A percentile compares a stretch with the other conserved stretches of the same genome.
These are phyloP conservation scores for Lactarius indigo DNA, from an alignment of 768 basidiomycete species.

Conservation along the genomic window DNA sequence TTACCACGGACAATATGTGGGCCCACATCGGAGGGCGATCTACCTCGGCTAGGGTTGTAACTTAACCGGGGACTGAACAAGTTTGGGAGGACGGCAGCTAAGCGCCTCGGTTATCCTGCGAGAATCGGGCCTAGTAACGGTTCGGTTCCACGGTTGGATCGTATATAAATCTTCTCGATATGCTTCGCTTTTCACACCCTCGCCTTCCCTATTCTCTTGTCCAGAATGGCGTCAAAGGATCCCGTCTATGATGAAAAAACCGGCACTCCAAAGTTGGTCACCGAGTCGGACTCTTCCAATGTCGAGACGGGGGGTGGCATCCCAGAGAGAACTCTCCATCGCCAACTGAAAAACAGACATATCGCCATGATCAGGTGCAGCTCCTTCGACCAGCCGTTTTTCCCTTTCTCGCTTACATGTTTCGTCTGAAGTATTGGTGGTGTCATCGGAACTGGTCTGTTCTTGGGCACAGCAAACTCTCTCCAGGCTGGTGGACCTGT, in stretches of 20 bases:
- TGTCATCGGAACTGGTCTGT: slow-evolving; percentile 41
- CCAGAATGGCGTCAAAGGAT: slow-evolving; percentile 26
- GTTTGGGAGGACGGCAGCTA: neutral
- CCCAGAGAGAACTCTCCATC: slow-evolving; percentile 26
- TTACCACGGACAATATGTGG: neutral
- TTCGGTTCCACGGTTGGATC: neutral
- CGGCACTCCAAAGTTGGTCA: neutral
- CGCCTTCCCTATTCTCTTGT: slow-evolving; percentile 24
- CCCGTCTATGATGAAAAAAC: slow-evolving; percentile 17
- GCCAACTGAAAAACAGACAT: slow-evolving; percentile 53
- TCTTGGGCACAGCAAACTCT: slow-evolving; percentile 45
- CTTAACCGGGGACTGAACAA: neutral
- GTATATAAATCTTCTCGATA: neutral
- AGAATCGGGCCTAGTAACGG: neutral
- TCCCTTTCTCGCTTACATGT: slow-evolving; percentile 5
- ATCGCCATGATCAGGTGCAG: slow-evolving; percentile 74
- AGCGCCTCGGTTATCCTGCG: neutral
- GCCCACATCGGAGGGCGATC: neutral
- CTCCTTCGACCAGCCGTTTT: neutral
- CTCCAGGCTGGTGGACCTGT: slow-evolving; percentile 63
- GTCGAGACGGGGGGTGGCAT: neutral
- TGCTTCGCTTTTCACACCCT: neutral
- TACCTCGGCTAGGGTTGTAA: neutral
- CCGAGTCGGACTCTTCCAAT: neutral
- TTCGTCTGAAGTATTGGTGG: slow-evolving; percentile 33